phyloP scores from a whole-genome alignment of 2,329 filamentous ascomycete species.

The Colletotrichum sp. region DNA sequence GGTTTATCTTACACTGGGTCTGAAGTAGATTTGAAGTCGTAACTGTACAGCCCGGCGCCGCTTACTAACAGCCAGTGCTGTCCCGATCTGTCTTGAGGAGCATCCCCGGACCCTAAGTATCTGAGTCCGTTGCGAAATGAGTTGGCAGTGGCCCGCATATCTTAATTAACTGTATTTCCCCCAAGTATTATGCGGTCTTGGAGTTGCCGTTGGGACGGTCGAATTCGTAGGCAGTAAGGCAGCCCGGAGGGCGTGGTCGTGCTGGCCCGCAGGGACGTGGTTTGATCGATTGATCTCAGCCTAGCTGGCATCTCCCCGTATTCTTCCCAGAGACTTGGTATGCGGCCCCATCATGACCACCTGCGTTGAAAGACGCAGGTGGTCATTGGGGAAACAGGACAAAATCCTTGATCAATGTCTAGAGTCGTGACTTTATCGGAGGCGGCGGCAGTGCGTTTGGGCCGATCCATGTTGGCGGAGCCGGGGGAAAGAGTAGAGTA shows the following conservation, averaged over 20 bases:
- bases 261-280: too few relatives aligned
- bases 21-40: too few relatives aligned
- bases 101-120: too few relatives aligned
- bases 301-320: background rate
- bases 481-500: background rate
- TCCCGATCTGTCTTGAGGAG: too few relatives aligned
- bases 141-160: too few relatives aligned
- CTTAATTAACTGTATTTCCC: too few relatives aligned
- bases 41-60: too few relatives aligned
- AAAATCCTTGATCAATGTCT: background rate
- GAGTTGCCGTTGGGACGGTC: too few relatives aligned
- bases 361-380: background rate
- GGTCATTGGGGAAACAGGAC: background rate
- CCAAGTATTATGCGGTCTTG: too few relatives aligned
- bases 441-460: background rate
- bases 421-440: background rate
- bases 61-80: too few relatives aligned
- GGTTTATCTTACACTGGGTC: too few relatives aligned
- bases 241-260: background rate
- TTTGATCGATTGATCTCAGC: background rate
- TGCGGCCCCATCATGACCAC: rapidly evolving
- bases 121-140: too few relatives aligned
- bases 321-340: background rate
- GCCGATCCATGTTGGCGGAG: background rate
- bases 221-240: background rate